Base-by-base conservation (phyloP, 1,284 basidiomycete species). In the Cryptococcus jaspeensis region DNA sequence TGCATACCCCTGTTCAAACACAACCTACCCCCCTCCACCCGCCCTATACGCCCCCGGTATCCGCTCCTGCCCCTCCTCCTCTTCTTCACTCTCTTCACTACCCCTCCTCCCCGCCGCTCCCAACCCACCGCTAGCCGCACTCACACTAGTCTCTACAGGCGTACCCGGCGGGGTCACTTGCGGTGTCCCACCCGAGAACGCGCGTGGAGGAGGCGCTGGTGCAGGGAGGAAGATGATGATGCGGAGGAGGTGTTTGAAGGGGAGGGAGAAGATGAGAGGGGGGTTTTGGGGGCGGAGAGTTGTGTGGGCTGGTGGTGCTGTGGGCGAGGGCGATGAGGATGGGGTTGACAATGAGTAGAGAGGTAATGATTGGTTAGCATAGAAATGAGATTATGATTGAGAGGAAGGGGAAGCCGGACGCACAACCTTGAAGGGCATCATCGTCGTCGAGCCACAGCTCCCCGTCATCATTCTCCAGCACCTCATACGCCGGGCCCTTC, bases 121-220 rank as follows among this genome's bases (percentile, higher is more conserved):
- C 37, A 20, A 3, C 32, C 28, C 35, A 38, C 40, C 16, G n/a
- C n/a, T n/a, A n/a, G n/a, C n/a, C n/a, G n/a, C n/a, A n/a, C n/a
- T n/a, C 42, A 12, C 41, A n/a, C 28, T 23, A 8, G 12, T 25
- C 12, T 51, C 55, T 37, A 42, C 22, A 2, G 60, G 56, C 25
- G 63, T 58, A 11, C 51, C 23, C 5, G 60, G 62, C 5, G 71
- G 68, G 1, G 64, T 63, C 12, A 45, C 56, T 0, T 37, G 22
- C 1, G 70, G 70, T 18, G 72, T 72, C 0, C 68, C 68, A 8
- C 72, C 72, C 0, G 70, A 61, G 35, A 70, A 62, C 0, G 66
- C 47, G 15, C 64, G 36, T 9, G 66, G 60, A 12, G 63, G 57
- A 9, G 63, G 60, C 3, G 40, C 52, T 0, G 72, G 72, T 0